A percentile compares a stretch with the other conserved stretches of the same genome.
Conservation (phyloP, 305 asterid species). For the Fraxinus platypoda region DNA sequence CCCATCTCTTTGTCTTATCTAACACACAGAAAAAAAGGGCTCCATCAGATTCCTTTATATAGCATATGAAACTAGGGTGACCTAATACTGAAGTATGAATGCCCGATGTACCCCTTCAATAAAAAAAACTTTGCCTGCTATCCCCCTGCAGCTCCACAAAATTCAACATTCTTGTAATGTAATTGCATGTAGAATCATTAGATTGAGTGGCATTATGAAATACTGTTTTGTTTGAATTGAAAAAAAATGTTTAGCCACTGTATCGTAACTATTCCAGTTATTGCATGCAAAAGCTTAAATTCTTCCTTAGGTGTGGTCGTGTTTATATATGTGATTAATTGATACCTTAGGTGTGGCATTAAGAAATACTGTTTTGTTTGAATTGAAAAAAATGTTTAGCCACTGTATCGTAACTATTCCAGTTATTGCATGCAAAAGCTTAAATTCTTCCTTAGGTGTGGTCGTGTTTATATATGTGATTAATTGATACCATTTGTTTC, state of each 20-base stretch:
- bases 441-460: background rate
- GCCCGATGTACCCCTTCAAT: background rate
- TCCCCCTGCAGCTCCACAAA: background rate
- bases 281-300: background rate
- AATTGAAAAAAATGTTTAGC: too few species aligned
- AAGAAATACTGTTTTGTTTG: too few species aligned
- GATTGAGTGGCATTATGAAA: background rate
- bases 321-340: background rate
- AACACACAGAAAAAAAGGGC: background rate
- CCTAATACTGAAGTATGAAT: background rate
- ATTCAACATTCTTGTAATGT: background rate
- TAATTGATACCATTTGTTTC: background rate
- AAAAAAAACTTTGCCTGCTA: background rate
- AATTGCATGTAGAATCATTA: background rate
- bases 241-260: background rate
- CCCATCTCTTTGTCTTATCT: background rate
- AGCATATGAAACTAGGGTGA: background rate
- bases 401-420: background rate
- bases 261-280: background rate
- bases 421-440: background rate
- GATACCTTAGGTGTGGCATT: too few species aligned
- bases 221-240: background rate
- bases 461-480: background rate
- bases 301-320: background rate
- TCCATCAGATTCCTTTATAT: background rate